Evolutionary conservation across 2,329 filamentous ascomycete species (phyloP).

Genomic region (Ophiostoma piceae): DNA sequence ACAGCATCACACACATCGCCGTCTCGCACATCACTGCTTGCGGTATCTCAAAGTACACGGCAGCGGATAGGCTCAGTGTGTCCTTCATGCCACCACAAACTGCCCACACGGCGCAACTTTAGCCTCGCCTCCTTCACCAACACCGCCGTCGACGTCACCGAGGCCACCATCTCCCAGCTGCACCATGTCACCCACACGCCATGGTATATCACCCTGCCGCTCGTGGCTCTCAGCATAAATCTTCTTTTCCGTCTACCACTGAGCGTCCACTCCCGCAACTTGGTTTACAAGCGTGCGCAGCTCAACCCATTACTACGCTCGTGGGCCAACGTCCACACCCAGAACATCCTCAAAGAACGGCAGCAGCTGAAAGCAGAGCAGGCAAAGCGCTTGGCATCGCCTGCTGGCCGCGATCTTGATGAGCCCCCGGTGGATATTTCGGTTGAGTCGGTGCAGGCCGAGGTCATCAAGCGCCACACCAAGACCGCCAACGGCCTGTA

Average conservation of each 20-base stretch:
- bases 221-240: conserved; percentile 41
- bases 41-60: not conserved
- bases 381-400: not conserved
- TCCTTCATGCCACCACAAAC: not conserved
- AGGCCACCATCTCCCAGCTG: conserved; percentile 41
- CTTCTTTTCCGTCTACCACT: conserved; percentile 45
- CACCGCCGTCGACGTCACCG: conserved; percentile 37
- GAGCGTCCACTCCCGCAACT: conserved; percentile 37
- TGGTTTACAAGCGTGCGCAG: conserved; percentile 32
- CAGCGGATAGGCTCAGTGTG: not conserved
- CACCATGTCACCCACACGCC: conserved; percentile 43
- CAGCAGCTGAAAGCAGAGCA: conserved; percentile 18
- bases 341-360: conserved; percentile 27
- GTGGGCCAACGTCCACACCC: conserved; percentile 34
- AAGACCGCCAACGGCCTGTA: conserved; percentile 30
- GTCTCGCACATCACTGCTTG: not conserved
- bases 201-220: conserved; percentile 52
- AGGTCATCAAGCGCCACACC: conserved; percentile 32
- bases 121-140: conserved; percentile 27
- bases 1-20: not conserved
- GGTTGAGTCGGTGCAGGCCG: conserved; percentile 13
- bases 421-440: not conserved
- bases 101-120: conserved; percentile 13
- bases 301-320: conserved; percentile 34
- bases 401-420: not conserved